These are phyloP conservation scores for Globisporangium canariense DNA, from an alignment of 352 stramenopile genomes.

Conservation along the genomic window DNA sequence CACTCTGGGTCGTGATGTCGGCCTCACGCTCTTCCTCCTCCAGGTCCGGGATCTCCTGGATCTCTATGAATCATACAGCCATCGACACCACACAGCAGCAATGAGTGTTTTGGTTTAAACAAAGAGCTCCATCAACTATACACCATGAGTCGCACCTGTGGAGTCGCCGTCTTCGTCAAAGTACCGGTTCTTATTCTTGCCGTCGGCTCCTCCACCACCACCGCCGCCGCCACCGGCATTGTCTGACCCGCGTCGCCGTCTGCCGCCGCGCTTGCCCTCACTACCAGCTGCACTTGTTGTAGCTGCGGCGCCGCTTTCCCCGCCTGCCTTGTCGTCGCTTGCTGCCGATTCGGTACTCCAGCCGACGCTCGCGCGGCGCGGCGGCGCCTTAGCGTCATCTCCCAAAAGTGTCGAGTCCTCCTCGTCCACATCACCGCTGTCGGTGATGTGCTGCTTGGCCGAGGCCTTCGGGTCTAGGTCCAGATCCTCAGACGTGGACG, in stretches of 20 bases:
- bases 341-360: constrained; percentile 41
- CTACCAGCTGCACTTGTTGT: constrained; percentile 3
- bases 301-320: neutral
- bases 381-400: constrained; percentile 45
- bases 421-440: constrained; percentile 37
- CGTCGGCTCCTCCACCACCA: constrained; percentile 18
- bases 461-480: constrained; percentile 7
- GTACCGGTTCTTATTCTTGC: constrained; percentile 62
- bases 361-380: constrained; percentile 56
- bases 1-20: constrained; percentile 66
- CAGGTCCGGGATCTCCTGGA: constrained; percentile 77
- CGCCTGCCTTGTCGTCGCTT: constrained; percentile 28
- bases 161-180: constrained; percentile 72
- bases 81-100: neutral
- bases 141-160: constrained; percentile 27
- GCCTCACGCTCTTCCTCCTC: constrained; percentile 78
- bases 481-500: constrained; percentile 10
- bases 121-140: neutral
- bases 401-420: constrained; percentile 36
- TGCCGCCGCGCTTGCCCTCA: constrained; percentile 50
- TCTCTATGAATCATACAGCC: constrained; percentile 28
- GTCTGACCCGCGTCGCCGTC: constrained; percentile 59
- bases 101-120: neutral
- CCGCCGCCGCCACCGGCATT: constrained; percentile 7
- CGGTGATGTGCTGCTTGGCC: constrained; percentile 7